These are phyloP conservation scores for Cladorrhinum sp. DNA, from an alignment of 2,329 filamentous ascomycete genomes.

Conservation along the genomic window DNA sequence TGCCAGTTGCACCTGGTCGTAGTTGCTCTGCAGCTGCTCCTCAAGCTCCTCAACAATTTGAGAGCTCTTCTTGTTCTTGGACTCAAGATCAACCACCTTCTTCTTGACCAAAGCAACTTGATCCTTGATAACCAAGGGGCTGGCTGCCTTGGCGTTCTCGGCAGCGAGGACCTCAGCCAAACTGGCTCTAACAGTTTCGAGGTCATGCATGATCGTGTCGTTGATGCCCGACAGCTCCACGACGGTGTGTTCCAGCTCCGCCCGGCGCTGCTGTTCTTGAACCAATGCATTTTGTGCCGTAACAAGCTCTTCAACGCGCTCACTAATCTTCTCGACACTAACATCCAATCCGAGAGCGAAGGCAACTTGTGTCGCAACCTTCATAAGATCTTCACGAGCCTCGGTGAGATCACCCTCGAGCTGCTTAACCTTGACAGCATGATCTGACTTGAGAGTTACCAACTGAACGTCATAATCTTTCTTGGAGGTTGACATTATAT, in stretches of 20 bases:
- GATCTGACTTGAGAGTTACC: conserved; percentile 57
- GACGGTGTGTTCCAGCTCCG: conserved; percentile 55
- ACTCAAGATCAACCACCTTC: conserved; percentile 60
- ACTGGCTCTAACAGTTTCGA: conserved; percentile 58
- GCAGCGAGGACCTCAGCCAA: conserved; percentile 53
- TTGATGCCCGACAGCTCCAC: conserved; percentile 56
- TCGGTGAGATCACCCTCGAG: conserved; percentile 62
- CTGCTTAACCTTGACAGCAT: conserved; percentile 52
- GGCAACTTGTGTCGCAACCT: conserved; percentile 61
- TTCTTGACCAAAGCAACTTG: conserved; percentile 62
- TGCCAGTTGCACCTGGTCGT: conserved; percentile 82
- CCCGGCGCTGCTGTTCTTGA: conserved; percentile 56
- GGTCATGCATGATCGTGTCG: conserved; percentile 57
- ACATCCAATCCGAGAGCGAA: conserved; percentile 59
- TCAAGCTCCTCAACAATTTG: conserved; percentile 92
- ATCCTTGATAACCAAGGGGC: conserved; percentile 48
- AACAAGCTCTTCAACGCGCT: conserved; percentile 57
- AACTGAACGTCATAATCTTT: conserved; percentile 57
- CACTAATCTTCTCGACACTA: conserved; percentile 64
- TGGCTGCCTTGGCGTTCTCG: conserved; percentile 43
- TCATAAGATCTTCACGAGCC: conserved; percentile 64
- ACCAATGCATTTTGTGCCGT: conserved; percentile 58
- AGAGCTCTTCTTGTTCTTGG: conserved; percentile 82
- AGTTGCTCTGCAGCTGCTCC: conserved; percentile 92
- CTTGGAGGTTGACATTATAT: conserved; percentile 47